These are phyloP conservation scores for Juglanconis oblonga DNA, from an alignment of 2,329 filamentous ascomycete species.

Conservation along the genomic window DNA sequence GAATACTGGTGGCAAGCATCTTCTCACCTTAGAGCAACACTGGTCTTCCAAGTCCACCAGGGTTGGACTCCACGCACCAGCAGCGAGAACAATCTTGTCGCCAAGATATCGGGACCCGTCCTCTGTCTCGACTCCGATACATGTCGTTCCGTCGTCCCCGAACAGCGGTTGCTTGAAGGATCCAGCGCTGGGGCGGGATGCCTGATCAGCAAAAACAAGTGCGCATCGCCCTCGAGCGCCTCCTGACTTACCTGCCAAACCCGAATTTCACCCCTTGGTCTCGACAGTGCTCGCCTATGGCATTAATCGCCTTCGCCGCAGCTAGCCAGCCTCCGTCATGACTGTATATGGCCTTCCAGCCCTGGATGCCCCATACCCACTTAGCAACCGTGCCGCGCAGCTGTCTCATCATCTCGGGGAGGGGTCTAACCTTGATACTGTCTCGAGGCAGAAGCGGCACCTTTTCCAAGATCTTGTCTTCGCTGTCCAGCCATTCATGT, in stretches of 20 bases:
- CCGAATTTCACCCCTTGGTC: constrained; percentile 38
- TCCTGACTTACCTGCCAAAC: constrained; percentile 32
- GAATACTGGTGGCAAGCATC: background rate
- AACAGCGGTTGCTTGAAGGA: constrained; percentile 42
- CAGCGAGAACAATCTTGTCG: constrained; percentile 41
- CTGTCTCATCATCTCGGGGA: background rate
- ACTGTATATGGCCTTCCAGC: constrained; percentile 44
- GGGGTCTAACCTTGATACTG: constrained; percentile 32
- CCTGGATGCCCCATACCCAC: constrained; percentile 21
- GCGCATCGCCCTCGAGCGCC: background rate
- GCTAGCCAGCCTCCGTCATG: constrained; percentile 45
- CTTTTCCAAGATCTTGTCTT: constrained; percentile 40
- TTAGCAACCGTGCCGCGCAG: constrained; percentile 1
- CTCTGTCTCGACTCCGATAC: constrained; percentile 38
- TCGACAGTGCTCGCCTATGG: constrained; percentile 37
- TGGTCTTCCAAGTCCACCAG: constrained; percentile 35
- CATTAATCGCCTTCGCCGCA: constrained; percentile 44
- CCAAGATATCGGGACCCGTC: constrained; percentile 39
- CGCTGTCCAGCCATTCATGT: constrained; percentile 40
- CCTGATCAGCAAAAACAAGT: background rate
- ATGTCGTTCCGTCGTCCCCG: constrained; percentile 30
- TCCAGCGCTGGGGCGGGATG: constrained; percentile 30
- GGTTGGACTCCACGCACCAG: constrained; percentile 35
- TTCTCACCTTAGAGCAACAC: constrained; percentile 32
- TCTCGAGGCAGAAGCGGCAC: constrained; percentile 36